Evolutionary conservation across 371 early-diverging fungal species (phyloP).

Genomic region (Lichtheimia corymbifera): DNA sequence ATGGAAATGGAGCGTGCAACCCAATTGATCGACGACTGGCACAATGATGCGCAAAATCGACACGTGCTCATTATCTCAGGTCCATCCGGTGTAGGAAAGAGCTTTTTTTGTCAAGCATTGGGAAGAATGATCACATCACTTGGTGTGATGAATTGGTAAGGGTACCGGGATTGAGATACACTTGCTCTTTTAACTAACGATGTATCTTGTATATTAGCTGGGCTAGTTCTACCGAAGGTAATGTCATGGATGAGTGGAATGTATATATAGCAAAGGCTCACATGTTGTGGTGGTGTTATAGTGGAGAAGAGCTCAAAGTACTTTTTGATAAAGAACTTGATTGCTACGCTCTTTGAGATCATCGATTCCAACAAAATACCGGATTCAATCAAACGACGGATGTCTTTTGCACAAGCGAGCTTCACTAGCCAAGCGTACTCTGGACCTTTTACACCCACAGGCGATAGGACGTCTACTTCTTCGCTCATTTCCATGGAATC

Average conservation of each 20-base stretch:
- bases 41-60: conserved; percentile 29
- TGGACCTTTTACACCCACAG: neutral
- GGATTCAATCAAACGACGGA: conserved; percentile 6
- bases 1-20: conserved; percentile 40
- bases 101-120: conserved; percentile 33
- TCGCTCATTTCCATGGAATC: conserved; percentile 18
- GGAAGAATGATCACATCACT: conserved; percentile 16
- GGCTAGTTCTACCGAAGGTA: conserved; percentile 44
- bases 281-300: neutral
- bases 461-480: conserved; percentile 11
- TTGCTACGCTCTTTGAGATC: conserved; percentile 46
- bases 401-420: conserved; percentile 1
- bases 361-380: conserved; percentile 32
- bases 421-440: neutral
- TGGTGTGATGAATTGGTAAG: conserved; percentile 23
- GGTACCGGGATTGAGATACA: neutral
- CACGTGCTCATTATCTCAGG: conserved; percentile 32
- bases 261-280: neutral
- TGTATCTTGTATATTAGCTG: conserved; percentile 23
- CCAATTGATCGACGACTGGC: conserved; percentile 40
- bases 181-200: neutral
- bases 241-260: neutral
- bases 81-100: conserved; percentile 38
- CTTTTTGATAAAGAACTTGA: conserved; percentile 41
- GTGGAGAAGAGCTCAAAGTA: conserved; percentile 43